These are phyloP conservation scores for Tubosaeta sp. DNA, from an alignment of 768 basidiomycete genomes.

Conservation along the genomic window DNA sequence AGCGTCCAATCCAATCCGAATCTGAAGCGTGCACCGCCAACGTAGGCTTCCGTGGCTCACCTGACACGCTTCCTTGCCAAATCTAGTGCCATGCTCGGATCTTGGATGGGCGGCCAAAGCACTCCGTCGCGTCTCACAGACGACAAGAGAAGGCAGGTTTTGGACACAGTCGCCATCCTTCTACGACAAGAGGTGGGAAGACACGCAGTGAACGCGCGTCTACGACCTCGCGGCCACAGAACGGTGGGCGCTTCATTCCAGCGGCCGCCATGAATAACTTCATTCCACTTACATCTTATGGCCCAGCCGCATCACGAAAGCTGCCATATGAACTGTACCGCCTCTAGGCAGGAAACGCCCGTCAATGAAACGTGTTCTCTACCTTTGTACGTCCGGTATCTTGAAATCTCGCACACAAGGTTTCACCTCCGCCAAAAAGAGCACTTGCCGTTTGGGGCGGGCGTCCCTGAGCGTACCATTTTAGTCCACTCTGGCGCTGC, in stretches of 20 bases:
- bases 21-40: neutral
- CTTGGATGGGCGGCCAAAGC: neutral
- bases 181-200: constrained; percentile 2
- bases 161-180: neutral
- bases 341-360: neutral
- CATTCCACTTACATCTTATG: neutral
- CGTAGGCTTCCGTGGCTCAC: neutral
- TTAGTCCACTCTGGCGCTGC: neutral
- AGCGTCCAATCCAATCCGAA: neutral
- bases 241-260: too few species aligned
- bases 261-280: too few species aligned
- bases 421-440: constrained; percentile 2
- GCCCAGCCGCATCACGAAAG: constrained; percentile 11
- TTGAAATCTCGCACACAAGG: constrained; percentile 3
- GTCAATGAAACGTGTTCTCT: neutral
- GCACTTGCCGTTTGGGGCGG: neutral
- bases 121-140: neutral
- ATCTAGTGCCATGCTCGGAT: neutral
- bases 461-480: neutral
- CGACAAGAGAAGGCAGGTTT: neutral
- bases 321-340: constrained; percentile 6
- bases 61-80: neutral
- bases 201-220: neutral
- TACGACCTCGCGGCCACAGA: neutral
- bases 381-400: constrained; percentile 3